Conservation (phyloP, 2,329 filamentous ascomycete genomes). For the Onygenales sp. region DNA sequence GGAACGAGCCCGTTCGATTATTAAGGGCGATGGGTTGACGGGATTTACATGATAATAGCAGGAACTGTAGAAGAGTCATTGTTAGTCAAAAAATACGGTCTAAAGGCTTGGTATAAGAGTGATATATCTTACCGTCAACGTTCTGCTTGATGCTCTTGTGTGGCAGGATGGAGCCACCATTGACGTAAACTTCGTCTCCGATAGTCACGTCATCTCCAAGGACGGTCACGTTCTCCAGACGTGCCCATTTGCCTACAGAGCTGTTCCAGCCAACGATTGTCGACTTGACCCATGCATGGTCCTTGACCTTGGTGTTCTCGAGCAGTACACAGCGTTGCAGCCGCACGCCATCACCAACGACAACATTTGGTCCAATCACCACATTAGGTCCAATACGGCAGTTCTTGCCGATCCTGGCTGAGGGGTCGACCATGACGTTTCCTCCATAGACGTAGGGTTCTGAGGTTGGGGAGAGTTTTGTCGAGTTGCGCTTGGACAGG, state of each 20-base stretch:
- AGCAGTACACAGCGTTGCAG: slow-evolving; percentile 89
- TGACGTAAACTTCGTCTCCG: slow-evolving; percentile 96
- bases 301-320: slow-evolving; percentile 86
- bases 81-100: slow-evolving; percentile 4
- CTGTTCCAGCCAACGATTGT: slow-evolving; percentile 99
- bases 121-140: slow-evolving; percentile 58
- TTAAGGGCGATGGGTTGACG: slow-evolving; percentile 1
- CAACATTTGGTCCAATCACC: slow-evolving; percentile 84
- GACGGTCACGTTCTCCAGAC: slow-evolving; percentile 95
- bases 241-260: slow-evolving; percentile 88
- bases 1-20: not conserved
- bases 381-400: slow-evolving; percentile 97
- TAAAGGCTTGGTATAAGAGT: not conserved
- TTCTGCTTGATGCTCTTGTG: slow-evolving; percentile 99
- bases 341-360: slow-evolving; percentile 87
- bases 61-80: slow-evolving; percentile 25
- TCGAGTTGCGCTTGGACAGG: slow-evolving; percentile 79
- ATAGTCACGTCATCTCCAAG: slow-evolving; percentile 96
- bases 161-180: slow-evolving; percentile 86
- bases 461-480: slow-evolving; percentile 63
- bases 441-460: slow-evolving; percentile 82
- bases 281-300: slow-evolving; percentile 98
- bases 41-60: slow-evolving; percentile 40
- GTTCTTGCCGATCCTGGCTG: slow-evolving; percentile 95
- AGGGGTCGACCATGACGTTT: slow-evolving; percentile 89